Conservation (phyloP, 2,329 filamentous ascomycete genomes). For the Trichophyton equinum region DNA sequence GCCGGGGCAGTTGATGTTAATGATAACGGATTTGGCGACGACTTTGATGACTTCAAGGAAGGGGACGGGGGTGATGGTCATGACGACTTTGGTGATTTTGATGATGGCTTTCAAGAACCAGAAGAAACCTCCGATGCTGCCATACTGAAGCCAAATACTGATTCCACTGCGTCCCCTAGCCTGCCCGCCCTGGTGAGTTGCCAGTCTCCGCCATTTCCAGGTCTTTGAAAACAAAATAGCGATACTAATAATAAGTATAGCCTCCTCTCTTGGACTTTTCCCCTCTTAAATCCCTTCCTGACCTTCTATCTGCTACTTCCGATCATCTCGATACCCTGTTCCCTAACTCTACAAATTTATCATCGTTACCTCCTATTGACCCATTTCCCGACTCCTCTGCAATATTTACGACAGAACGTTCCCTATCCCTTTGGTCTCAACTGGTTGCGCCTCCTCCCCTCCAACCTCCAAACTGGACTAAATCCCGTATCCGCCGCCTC, state of each 20-base stretch:
- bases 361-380: slow-evolving; percentile 26
- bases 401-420: slow-evolving; percentile 73
- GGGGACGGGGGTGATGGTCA: slow-evolving; percentile 39
- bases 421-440: slow-evolving; percentile 88
- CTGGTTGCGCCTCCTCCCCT: slow-evolving; percentile 87
- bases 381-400: slow-evolving; percentile 35
- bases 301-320: slow-evolving; percentile 29
- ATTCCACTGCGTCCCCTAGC: neutral
- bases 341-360: slow-evolving; percentile 28
- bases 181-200: neutral
- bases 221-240: neutral
- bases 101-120: slow-evolving; percentile 49
- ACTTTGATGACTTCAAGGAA: slow-evolving; percentile 42
- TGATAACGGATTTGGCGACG: slow-evolving; percentile 56
- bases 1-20: slow-evolving; percentile 36
- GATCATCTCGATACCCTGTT: slow-evolving; percentile 34
- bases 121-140: slow-evolving; percentile 4
- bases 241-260: slow-evolving; percentile 13
- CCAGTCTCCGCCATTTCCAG: neutral
- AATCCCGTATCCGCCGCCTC: slow-evolving; percentile 82
- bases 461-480: slow-evolving; percentile 94
- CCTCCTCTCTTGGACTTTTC: slow-evolving; percentile 41
- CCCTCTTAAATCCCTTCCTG: slow-evolving; percentile 36
- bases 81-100: slow-evolving; percentile 54
- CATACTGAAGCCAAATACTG: neutral